These are phyloP conservation scores for Suzukiozyma palmioleophila DNA, from an alignment of 1,139 yeast species.

Conservation along the genomic window DNA sequence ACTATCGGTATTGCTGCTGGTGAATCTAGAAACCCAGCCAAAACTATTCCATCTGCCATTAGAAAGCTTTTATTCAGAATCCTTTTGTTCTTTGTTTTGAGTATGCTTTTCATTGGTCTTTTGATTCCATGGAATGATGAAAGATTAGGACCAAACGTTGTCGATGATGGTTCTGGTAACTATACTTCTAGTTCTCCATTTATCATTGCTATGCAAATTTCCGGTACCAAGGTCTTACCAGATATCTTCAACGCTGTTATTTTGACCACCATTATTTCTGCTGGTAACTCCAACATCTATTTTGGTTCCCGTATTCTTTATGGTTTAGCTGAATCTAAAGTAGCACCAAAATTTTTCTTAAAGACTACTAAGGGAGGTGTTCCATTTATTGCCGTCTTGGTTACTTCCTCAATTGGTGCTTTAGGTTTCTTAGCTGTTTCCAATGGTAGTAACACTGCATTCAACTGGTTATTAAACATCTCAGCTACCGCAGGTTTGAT, in stretches of 20 bases:
- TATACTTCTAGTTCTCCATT: slow-evolving; percentile 49
- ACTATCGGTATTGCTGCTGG: slow-evolving; percentile 87
- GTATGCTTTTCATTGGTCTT: slow-evolving; percentile 77
- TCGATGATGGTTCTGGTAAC: slow-evolving; percentile 11
- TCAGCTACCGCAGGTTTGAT: slow-evolving; percentile 74
- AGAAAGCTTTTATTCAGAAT: slow-evolving; percentile 80
- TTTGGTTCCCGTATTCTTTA: slow-evolving; percentile 71
- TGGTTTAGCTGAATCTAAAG: slow-evolving; percentile 57
- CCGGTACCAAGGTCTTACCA: slow-evolving; percentile 67
- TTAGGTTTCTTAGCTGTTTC: slow-evolving; percentile 68
- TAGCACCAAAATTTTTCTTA: slow-evolving; percentile 56
- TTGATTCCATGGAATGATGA: slow-evolving; percentile 77
- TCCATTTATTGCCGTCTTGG: slow-evolving; percentile 57
- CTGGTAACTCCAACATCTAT: slow-evolving; percentile 79
- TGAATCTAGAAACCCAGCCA: slow-evolving; percentile 78
- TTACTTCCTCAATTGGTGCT: slow-evolving; percentile 59
- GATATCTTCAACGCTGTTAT: slow-evolving; percentile 76
- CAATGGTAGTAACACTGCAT: slow-evolving; percentile 61
- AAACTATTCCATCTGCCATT: slow-evolving; percentile 80
- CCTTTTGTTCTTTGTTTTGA: slow-evolving; percentile 71
- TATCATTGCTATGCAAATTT: slow-evolving; percentile 55
- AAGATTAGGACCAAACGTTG: slow-evolving; percentile 16
- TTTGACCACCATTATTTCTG: slow-evolving; percentile 64
- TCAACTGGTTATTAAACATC: slow-evolving; percentile 79
- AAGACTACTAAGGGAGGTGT: slow-evolving; percentile 59